Conservation (phyloP, 2,329 filamentous ascomycete species). For the Colletotrichum lini region DNA sequence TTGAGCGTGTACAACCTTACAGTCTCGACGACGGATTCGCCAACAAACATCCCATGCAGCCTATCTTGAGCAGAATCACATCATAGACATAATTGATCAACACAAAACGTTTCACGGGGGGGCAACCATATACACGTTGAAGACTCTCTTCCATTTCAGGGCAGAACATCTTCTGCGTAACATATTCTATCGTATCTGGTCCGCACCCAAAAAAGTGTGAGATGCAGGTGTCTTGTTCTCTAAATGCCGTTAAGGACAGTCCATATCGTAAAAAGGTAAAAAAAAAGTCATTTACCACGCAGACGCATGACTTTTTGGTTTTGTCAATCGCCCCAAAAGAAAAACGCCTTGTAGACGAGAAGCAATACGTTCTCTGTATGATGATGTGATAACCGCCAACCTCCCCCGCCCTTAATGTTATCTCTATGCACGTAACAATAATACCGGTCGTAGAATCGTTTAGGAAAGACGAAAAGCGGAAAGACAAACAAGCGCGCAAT, state of each 20-base stretch:
- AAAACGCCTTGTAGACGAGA: background rate
- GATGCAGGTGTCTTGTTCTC: conserved; percentile 15
- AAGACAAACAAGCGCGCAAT: conserved; percentile 8
- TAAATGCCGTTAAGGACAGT: conserved; percentile 29
- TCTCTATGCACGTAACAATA: conserved; percentile 1
- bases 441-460: conserved; percentile 35
- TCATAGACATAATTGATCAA: no score
- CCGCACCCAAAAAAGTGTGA: background rate
- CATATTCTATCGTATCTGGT: conserved; percentile 4
- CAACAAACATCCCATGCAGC: conserved; percentile 28
- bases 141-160: background rate
- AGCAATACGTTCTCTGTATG: background rate
- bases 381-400: background rate
- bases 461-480: background rate
- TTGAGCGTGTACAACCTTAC: conserved; percentile 35
- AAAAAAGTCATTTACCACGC: no score
- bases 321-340: conserved; percentile 8
- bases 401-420: background rate
- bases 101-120: background rate
- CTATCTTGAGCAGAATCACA: background rate
- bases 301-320: conserved; percentile 9
- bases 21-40: conserved; percentile 28
- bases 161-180: background rate
- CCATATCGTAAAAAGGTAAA: no score
- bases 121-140: background rate